A percentile compares a stretch with the other conserved stretches of the same genome.
Conservation (phyloP, 192 early-diverging fungal genomes). For the Umbelopsis isabellina region DNA sequence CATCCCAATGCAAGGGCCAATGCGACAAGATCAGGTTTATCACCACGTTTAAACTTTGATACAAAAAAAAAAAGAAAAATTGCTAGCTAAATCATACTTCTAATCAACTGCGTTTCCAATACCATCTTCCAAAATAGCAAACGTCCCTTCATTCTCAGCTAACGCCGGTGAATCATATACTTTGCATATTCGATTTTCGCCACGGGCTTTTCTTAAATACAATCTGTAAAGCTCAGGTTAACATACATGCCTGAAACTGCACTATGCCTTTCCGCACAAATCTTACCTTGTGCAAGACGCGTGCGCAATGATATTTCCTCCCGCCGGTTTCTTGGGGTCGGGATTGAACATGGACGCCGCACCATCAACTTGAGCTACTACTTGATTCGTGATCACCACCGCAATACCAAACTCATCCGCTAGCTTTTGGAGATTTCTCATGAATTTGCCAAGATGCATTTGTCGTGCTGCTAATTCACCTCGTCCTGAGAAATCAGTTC, state of each 20-base stretch:
- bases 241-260: constrained; percentile 5
- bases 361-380: constrained; percentile 94
- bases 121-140: constrained; percentile 88
- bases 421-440: constrained; percentile 81
- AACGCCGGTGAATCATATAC: constrained; percentile 96
- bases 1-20: no score
- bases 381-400: constrained; percentile 97
- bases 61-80: no score
- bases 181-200: constrained; percentile 93
- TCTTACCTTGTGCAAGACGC: constrained; percentile 91
- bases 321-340: constrained; percentile 95
- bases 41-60: no score
- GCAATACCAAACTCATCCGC: constrained; percentile 99
- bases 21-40: no score
- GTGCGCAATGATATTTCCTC: constrained; percentile 98
- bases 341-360: constrained; percentile 84
- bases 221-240: constrained; percentile 43
- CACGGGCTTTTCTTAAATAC: constrained; percentile 89
- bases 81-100: neutral
- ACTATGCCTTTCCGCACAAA: neutral
- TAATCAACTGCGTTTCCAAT: constrained; percentile 88
- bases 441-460: constrained; percentile 91
- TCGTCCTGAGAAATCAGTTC: constrained; percentile 96
- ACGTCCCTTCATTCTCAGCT: constrained; percentile 89
- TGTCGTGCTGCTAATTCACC: constrained; percentile 95